Base-by-base conservation (phyloP, 2,329 filamentous ascomycete genomes). In the Penicillium sp. region DNA sequence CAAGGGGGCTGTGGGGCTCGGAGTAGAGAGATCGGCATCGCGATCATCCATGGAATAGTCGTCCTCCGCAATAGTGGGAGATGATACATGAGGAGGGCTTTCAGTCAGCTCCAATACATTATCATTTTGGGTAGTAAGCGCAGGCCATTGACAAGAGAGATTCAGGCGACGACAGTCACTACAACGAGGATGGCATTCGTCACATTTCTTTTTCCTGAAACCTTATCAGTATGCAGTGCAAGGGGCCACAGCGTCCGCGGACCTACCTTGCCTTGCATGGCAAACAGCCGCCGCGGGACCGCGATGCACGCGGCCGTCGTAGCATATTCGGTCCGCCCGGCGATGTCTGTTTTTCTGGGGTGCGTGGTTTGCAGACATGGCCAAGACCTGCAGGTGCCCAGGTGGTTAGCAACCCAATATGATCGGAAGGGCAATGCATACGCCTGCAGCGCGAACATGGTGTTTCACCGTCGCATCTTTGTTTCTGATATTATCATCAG, bases 391-490 rank as follows among this genome's bases (percentile, higher is more conserved):
- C 4, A 34, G 34, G n/a, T 36, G 6, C n/a, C 29, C 22, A 40
- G 27, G n/a, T 4, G 24, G 24, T 27, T 27, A 27, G 24, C 24
- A 27, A 8, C 24, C 6, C 24, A 27, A 27, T 21, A 36, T 24
- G 21, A 21, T 29, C n/a, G 10, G 5, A n/a, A 6, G 6, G 14
- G 11, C 34, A 14, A 36, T 22, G 31, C 55, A 50, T 62, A 64
- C 66, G 59, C 21, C 57, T 57, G 42, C 66, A 69, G 24, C 66
- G 64, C 10, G 63, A 60, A 24, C 66, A 69, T 7, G 66, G 66
- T 6, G 48, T 29, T 3, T 46, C 55, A 5, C 66, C 66, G 34
- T 68, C 66, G 52, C 66, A 69, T 50, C 63, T 59, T 61, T 69
- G 66, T 60, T 69, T 69, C 64, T 65, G 22, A n/a, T 22, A n/a